phyloP scores from a whole-genome alignment of 2,329 filamentous ascomycete genomes.

The Botryotinia globosa region DNA sequence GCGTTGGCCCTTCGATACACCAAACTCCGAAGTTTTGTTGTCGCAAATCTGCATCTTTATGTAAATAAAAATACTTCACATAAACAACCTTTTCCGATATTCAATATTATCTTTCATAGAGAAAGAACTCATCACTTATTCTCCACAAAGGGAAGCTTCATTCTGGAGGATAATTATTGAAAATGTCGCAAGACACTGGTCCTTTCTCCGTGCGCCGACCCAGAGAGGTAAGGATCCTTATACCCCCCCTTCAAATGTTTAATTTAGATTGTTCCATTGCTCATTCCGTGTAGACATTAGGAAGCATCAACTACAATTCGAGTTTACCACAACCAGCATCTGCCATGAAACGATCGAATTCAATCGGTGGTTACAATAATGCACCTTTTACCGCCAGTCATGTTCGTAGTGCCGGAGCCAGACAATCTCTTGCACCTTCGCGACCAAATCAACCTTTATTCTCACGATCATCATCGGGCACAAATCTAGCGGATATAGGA shows the following conservation, averaged over 20 bases:
- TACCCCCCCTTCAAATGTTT: constrained; percentile 3
- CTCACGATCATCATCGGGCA: constrained; percentile 77
- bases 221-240: constrained; percentile 66
- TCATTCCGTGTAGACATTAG: constrained; percentile 65
- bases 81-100: neutral
- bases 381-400: constrained; percentile 67
- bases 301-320: constrained; percentile 76
- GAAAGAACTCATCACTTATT: constrained; percentile 7
- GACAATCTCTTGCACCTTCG: constrained; percentile 80
- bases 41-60: constrained; percentile 2
- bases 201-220: constrained; percentile 90
- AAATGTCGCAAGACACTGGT: constrained; percentile 82
- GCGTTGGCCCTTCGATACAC: constrained; percentile 13
- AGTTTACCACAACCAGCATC: constrained; percentile 88
- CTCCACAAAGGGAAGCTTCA: neutral
- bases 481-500: constrained; percentile 74
- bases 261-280: constrained; percentile 4
- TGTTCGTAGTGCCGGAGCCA: constrained; percentile 73
- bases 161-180: constrained; percentile 21
- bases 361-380: constrained; percentile 64
- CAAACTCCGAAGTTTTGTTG: constrained; percentile 15
- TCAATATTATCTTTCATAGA: constrained; percentile 4
- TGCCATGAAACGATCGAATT: constrained; percentile 89
- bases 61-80: constrained; percentile 5
- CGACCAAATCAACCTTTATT: constrained; percentile 86